These are phyloP conservation scores for Pelargonium fulgidum DNA, from an alignment of 441 rosid species.

Conservation along the genomic window DNA sequence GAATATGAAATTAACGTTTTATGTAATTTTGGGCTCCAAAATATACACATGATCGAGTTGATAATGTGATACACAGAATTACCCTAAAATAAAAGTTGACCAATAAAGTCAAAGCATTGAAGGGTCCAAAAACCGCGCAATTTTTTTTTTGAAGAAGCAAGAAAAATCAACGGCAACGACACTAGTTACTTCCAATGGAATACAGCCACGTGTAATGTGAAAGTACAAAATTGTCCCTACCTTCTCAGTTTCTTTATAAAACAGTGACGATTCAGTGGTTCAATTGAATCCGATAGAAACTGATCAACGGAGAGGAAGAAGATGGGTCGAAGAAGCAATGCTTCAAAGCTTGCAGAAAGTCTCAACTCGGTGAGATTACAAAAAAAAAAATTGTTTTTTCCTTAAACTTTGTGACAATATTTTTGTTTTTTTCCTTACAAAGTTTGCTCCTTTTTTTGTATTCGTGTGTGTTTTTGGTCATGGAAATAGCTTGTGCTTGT, in stretches of 20 bases:
- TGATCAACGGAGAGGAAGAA: background rate
- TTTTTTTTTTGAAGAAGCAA: no score
- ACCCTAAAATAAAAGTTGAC: no score
- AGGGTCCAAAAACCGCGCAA: no score
- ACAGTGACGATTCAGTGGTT: no score
- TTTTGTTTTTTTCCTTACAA: background rate
- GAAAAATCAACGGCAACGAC: no score
- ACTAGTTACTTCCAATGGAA: no score
- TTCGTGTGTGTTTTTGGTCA: background rate
- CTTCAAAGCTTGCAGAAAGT: slow-evolving; percentile 14
- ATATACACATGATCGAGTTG: no score
- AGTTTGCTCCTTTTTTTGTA: background rate
- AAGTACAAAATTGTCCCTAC: background rate
- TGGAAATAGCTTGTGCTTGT: background rate
- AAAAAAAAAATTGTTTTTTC: background rate
- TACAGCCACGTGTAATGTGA: background rate
- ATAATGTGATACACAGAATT: no score
- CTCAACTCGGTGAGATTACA: slow-evolving; percentile 14
- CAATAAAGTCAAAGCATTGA: no score
- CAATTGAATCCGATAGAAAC: no score
- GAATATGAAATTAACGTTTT: no score
- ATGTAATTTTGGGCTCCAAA: no score
- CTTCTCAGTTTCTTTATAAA: background rate
- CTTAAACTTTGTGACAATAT: background rate
- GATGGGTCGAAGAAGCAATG: slow-evolving; percentile 25